These are phyloP conservation scores for Sphagnum fallax DNA, from an alignment of 228 moss, liverwort and hornwort species.

Conservation along the genomic window DNA sequence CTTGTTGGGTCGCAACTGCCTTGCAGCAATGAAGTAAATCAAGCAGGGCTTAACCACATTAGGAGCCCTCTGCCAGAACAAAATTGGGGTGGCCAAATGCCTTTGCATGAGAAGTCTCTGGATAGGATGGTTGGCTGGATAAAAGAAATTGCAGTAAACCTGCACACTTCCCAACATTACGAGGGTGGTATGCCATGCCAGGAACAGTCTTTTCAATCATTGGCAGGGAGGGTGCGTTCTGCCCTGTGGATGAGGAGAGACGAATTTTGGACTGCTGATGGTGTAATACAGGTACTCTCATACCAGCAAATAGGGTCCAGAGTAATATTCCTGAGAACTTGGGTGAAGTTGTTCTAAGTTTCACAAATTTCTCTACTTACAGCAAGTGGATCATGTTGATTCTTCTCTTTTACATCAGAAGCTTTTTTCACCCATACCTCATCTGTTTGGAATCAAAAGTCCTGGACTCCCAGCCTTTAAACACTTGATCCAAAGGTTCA, in stretches of 20 bases:
- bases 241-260: constrained; percentile 57
- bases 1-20: constrained; percentile 25
- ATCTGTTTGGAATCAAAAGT: too few species aligned
- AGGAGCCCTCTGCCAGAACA: constrained; percentile 29
- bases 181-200: constrained; percentile 29
- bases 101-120: too few species aligned
- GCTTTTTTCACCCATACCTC: too few species aligned
- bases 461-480: too few species aligned
- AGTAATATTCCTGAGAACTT: too few species aligned
- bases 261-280: constrained; percentile 42
- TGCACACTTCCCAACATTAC: constrained; percentile 34
- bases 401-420: too few species aligned
- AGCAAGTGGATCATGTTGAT: too few species aligned
- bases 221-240: constrained; percentile 24
- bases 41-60: constrained; percentile 8
- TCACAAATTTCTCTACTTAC: too few species aligned
- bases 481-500: too few species aligned
- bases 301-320: too few species aligned
- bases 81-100: too few species aligned
- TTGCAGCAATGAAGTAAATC: constrained; percentile 2
- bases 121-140: constrained; percentile 67
- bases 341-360: too few species aligned
- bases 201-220: constrained; percentile 32
- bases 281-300: not conserved
- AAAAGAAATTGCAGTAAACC: constrained; percentile 53